phyloP scores from a whole-genome alignment of 1,284 basidiomycete species.

The Sphagnurus paluster region DNA sequence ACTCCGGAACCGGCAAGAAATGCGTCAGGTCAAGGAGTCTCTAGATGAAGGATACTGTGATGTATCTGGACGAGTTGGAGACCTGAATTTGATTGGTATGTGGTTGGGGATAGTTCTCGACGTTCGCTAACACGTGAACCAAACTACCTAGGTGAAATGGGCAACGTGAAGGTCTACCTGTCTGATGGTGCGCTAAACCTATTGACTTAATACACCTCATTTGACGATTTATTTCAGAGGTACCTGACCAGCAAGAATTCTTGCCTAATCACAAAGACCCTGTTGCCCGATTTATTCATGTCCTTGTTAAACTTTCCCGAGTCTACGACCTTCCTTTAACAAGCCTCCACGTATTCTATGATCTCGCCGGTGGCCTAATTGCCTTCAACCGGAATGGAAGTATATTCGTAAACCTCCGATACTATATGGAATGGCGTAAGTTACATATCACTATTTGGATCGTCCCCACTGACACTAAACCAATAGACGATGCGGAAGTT shows the following conservation, averaged over 20 bases:
- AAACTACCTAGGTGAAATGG: slow-evolving; percentile 58
- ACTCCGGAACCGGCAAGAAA: slow-evolving; percentile 62
- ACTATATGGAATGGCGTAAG: slow-evolving; percentile 88
- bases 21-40: slow-evolving; percentile 75
- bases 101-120: slow-evolving; percentile 3
- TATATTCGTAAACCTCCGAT: slow-evolving; percentile 89
- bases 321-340: slow-evolving; percentile 66
- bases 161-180: slow-evolving; percentile 65
- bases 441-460: slow-evolving; percentile 18
- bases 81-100: slow-evolving; percentile 63
- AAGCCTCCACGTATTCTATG: slow-evolving; percentile 87
- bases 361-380: slow-evolving; percentile 78
- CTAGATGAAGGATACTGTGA: slow-evolving; percentile 84
- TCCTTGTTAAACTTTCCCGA: slow-evolving; percentile 55
- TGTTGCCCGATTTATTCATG: slow-evolving; percentile 68
- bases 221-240: slow-evolving; percentile 39
- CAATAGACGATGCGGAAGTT: slow-evolving; percentile 71
- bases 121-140: too few species aligned
- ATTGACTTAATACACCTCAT: neutral
- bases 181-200: slow-evolving; percentile 56
- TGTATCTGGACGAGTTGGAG: slow-evolving; percentile 64
- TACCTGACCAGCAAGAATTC: slow-evolving; percentile 50
- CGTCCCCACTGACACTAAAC: slow-evolving; percentile 4
- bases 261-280: slow-evolving; percentile 51
- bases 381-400: slow-evolving; percentile 93